phyloP scores from a whole-genome alignment of 129 eudicot species.

The Centrapalus pauciflorus region DNA sequence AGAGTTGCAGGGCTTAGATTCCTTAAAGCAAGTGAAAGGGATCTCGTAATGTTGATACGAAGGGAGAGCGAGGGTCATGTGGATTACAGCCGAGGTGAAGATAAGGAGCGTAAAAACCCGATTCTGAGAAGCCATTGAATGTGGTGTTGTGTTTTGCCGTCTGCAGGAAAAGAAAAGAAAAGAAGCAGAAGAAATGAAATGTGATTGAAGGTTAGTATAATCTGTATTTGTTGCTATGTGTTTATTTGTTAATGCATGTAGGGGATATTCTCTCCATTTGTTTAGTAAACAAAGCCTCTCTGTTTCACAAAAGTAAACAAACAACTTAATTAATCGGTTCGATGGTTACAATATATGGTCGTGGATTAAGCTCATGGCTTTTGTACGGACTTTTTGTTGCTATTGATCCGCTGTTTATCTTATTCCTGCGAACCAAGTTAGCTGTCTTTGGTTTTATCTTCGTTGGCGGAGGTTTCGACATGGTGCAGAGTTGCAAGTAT shows the following conservation, averaged over 20 bases:
- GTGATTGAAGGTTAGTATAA: slow-evolving; percentile 9
- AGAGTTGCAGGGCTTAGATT: slow-evolving; percentile 38
- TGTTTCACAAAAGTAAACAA: not conserved
- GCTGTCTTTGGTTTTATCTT: slow-evolving; percentile 29
- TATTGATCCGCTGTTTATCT: slow-evolving; percentile 10
- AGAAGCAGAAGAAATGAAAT: slow-evolving; percentile 13
- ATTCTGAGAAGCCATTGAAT: slow-evolving; percentile 44
- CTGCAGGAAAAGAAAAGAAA: slow-evolving; percentile 10
- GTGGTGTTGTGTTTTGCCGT: slow-evolving; percentile 9
- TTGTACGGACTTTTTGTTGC: not conserved
- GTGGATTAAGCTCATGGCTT: not conserved
- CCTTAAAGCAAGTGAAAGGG: slow-evolving; percentile 37
- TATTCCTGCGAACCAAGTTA: not conserved
- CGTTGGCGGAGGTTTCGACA: slow-evolving; percentile 16
- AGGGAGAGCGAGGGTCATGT: slow-evolving; percentile 5
- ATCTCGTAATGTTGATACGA: not conserved
- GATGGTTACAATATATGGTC: slow-evolving; percentile 30
- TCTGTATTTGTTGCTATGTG: slow-evolving; percentile 32
- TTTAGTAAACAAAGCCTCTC: slow-evolving; percentile 17
- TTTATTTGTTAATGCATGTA: slow-evolving; percentile 35
- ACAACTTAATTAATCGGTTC: slow-evolving; percentile 14
- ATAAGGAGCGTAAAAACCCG: slow-evolving; percentile 23
- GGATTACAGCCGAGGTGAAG: slow-evolving; percentile 4
- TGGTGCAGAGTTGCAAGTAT: not conserved
- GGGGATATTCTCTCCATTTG: slow-evolving; percentile 16